Evolutionary conservation across 108 stramenopile genomes (phyloP), one percentile per base, ranked within the genome.

Genomic region (Nitzschia putrida): DNA sequence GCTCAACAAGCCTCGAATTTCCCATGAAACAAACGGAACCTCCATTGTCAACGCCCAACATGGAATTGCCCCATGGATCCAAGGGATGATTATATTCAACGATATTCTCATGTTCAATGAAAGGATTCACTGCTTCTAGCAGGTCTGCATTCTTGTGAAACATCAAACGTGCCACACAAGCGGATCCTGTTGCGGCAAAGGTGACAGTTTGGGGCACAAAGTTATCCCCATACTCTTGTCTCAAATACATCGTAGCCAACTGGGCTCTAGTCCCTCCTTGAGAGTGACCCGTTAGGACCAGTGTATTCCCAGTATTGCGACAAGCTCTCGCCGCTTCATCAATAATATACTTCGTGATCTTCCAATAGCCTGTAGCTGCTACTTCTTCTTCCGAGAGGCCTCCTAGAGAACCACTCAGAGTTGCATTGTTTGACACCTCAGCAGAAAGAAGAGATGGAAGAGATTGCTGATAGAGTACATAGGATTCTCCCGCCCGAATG

Each of bases 61-160:
- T 54, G 1, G 66, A 14, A 37, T 67, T 67, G 1, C 66, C 66
- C 66, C 66, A 67, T 20, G 53, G 52, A 37, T 67, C 66, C 53
- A 67, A 55, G 2, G 66, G 66, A 54, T 67, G 66, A 6, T 7
- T 42, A 10, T 67, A 67, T 40, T 67, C 66, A 7, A 55, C 39
- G 1, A 67, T 38, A 21, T 67, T 21, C 11, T 67, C 39, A 22
- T 67, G 66, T 41, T 13, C 24, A 38, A 37, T 4, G 37, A 53
- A 67, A 9, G 66, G 66, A 67, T 67, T 22, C 8, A 67, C 53
- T 2, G 20, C 34, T 18, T 34, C 14, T 12, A 67, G 10, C 3
- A 67, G 22, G 38, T 67, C 20, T 14, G 53, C 66, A 53, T 22
- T 49, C n/a, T 40, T 39, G 37, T 67, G 9, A 64, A 64, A 64